Conservation (phyloP, 352 stramenopile genomes). For the Phytophthora multivora region DNA sequence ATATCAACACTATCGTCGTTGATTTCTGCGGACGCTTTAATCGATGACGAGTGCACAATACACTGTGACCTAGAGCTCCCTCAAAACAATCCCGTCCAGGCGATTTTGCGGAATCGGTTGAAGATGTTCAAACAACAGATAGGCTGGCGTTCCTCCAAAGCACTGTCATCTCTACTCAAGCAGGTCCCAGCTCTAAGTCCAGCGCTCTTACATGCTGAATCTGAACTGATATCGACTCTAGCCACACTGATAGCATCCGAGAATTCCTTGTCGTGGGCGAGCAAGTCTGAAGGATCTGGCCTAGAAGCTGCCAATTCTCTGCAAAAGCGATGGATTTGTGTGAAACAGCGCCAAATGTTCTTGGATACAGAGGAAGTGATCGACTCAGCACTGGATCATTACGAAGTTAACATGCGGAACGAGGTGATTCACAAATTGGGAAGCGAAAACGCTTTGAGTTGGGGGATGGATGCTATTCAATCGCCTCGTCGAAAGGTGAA, state of each 20-base stretch:
- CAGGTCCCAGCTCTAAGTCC: conserved; percentile 59
- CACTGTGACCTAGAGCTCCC: conserved; percentile 61
- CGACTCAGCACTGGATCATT: conserved; percentile 69
- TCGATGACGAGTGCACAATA: conserved; percentile 31
- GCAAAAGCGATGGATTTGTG: conserved; percentile 66
- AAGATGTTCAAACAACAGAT: conserved; percentile 81
- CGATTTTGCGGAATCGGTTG: conserved; percentile 59
- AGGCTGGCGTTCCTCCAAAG: conserved; percentile 81
- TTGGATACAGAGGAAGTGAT: conserved; percentile 76
- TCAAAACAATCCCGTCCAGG: conserved; percentile 68
- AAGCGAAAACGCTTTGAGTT: conserved; percentile 79
- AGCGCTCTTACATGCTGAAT: conserved; percentile 51
- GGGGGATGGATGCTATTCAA: conserved; percentile 84
- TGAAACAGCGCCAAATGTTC: conserved; percentile 76
- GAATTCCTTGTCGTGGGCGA: conserved; percentile 44
- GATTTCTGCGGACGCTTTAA: conserved; percentile 31
- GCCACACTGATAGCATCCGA: conserved; percentile 60
- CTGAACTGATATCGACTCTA: conserved; percentile 69
- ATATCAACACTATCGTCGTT: conserved; percentile 59
- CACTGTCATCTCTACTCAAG: conserved; percentile 69
- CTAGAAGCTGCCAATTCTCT: conserved; percentile 38
- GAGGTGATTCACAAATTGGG: conserved; percentile 74
- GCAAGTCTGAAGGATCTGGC: conserved; percentile 8
- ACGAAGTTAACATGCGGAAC: conserved; percentile 59
- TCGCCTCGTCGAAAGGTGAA: conserved; percentile 62